Conservation (phyloP, 495 filamentous ascomycete genomes). For the Acidomyces sp. region DNA sequence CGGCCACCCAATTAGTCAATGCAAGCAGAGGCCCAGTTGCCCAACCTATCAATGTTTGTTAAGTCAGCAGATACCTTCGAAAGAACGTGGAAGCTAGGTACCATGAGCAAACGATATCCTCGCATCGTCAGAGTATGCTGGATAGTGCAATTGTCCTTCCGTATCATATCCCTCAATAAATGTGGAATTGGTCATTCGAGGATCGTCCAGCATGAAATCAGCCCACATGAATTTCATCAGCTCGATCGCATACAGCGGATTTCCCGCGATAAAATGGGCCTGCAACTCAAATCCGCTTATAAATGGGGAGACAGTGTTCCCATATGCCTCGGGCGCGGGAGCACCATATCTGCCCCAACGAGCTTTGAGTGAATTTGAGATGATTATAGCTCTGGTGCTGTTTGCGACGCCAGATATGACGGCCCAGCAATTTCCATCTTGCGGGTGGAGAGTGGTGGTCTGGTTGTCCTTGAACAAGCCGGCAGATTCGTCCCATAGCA, state of each 20-base stretch:
- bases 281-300: slow-evolving; percentile 11
- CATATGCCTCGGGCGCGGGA: slow-evolving; percentile 16
- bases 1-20: slow-evolving; percentile 20
- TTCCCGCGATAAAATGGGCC: slow-evolving; percentile 12
- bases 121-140: slow-evolving; percentile 17
- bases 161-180: slow-evolving; percentile 24
- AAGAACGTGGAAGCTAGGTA: no score
- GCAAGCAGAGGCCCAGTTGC: slow-evolving; percentile 19
- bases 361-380: slow-evolving; percentile 6
- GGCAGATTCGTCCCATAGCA: slow-evolving; percentile 6
- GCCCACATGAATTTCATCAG: slow-evolving; percentile 14
- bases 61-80: no score
- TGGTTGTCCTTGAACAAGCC: slow-evolving; percentile 14
- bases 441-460: slow-evolving; percentile 11
- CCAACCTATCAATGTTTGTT: no score
- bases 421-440: slow-evolving; percentile 17
- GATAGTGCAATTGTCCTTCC: slow-evolving; percentile 22
- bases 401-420: slow-evolving; percentile 9
- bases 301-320: slow-evolving; percentile 13
- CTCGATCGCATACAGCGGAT: slow-evolving; percentile 7
- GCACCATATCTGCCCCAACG: slow-evolving; percentile 14
- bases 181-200: slow-evolving; percentile 18
- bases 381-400: neutral
- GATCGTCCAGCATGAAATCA: slow-evolving; percentile 17
- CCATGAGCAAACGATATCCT: slow-evolving; percentile 25